Percentiles rank a stretch among this genome's conserved stretches.
Conservation (phyloP, 345 rosid genomes). For the Melaleuca quinquenervia region DNA sequence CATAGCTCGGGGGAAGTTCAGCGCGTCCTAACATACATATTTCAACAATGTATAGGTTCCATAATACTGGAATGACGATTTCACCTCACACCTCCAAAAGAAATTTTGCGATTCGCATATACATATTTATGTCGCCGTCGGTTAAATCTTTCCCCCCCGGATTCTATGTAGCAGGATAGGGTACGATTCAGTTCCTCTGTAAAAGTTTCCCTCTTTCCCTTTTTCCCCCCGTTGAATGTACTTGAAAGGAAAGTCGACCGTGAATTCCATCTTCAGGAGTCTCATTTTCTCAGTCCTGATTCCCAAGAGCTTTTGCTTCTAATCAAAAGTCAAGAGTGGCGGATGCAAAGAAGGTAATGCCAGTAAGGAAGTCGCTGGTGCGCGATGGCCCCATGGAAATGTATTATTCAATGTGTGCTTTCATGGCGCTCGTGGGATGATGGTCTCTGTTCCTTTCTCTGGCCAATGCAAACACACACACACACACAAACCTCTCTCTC, state of each 20-base stretch:
- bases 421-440: background rate
- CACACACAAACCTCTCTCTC: background rate
- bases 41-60: constrained; percentile 80
- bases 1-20: constrained; percentile 79
- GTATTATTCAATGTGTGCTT: background rate
- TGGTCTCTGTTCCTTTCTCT: background rate
- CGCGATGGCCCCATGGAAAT: background rate
- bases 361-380: too few species aligned
- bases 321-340: too few species aligned
- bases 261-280: too few species aligned
- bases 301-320: too few species aligned
- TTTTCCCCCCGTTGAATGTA: background rate
- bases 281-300: too few species aligned
- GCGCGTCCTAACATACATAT: constrained; percentile 48
- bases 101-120: background rate
- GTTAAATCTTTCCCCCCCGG: background rate
- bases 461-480: too few species aligned
- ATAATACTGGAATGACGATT: constrained; percentile 21
- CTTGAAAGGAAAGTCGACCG: background rate
- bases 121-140: background rate
- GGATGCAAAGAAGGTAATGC: too few species aligned
- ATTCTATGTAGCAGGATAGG: background rate
- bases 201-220: background rate
- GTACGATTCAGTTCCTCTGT: background rate
- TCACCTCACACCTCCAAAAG: background rate